Conservation (phyloP, 2,329 filamentous ascomycete species). For the Fusarium papillatum region DNA sequence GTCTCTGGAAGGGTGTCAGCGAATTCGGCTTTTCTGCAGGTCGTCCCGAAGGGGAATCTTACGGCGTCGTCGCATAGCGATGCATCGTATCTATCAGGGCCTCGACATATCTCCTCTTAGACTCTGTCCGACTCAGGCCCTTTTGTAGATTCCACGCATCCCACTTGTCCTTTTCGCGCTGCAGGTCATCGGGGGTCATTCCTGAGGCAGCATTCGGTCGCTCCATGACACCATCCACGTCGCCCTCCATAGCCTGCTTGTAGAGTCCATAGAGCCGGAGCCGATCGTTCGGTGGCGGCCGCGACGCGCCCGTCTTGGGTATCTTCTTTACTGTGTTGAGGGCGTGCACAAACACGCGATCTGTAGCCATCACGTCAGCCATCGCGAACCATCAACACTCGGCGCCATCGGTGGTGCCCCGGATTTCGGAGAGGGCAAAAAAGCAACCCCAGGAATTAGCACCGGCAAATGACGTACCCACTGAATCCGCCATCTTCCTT, state of each 20-base stretch:
- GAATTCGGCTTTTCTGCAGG: not conserved
- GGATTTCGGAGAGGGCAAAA: not conserved
- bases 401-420: not conserved
- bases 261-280: conserved; percentile 97
- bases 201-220: conserved; percentile 71
- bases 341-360: conserved; percentile 98
- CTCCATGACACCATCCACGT: conserved; percentile 95
- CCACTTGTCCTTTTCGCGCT: conserved; percentile 79
- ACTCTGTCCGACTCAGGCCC: conserved; percentile 87
- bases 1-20: conserved; percentile 65
- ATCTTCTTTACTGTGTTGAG: conserved; percentile 99
- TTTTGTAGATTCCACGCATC: conserved; percentile 96
- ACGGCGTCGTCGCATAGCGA: conserved; percentile 89
- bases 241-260: conserved; percentile 99
- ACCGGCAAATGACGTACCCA: conserved; percentile 41
- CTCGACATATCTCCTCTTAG: conserved; percentile 94
- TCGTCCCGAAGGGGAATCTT: conserved; percentile 49
- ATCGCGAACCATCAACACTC: conserved; percentile 6
- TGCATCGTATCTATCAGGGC: conserved; percentile 98
- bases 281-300: conserved; percentile 87
- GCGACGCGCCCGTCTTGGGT: conserved; percentile 89
- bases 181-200: conserved; percentile 65
- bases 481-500: conserved; percentile 45
- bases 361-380: conserved; percentile 60
- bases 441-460: not conserved